A percentile compares a stretch with the other conserved stretches of the same genome.
These are phyloP conservation scores for Penicillium tannophilum DNA, from an alignment of 495 filamentous ascomycete species.

Conservation along the genomic window DNA sequence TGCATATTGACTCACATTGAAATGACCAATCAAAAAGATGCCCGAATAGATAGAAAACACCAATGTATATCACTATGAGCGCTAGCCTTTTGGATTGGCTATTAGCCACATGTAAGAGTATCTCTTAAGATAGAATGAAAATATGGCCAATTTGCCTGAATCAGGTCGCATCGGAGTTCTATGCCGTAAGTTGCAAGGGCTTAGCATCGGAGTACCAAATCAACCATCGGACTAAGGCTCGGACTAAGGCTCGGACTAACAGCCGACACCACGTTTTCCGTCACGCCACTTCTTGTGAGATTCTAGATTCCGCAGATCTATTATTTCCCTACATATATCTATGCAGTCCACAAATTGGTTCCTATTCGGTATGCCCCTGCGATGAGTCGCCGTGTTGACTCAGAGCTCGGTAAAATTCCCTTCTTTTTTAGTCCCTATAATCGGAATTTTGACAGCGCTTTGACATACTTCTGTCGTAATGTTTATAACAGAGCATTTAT, in stretches of 20 bases:
- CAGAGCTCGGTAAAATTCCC: neutral
- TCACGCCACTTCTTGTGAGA: slow-evolving; percentile 10
- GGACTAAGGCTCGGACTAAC: slow-evolving; percentile 16
- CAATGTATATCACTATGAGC: too few relatives aligned
- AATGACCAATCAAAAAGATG: neutral
- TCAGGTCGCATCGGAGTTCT: neutral
- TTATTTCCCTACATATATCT: too few relatives aligned
- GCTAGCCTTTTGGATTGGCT: too few relatives aligned
- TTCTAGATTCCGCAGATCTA: neutral
- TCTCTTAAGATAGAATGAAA: too few relatives aligned
- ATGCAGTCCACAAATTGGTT: neutral
- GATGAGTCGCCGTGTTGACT: too few relatives aligned
- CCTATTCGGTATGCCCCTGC: neutral
- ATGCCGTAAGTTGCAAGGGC: too few relatives aligned
- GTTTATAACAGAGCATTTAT: neutral
- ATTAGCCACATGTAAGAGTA: too few relatives aligned
- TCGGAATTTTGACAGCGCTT: neutral
- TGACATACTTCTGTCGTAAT: neutral
- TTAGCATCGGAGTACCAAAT: slow-evolving; percentile 1
- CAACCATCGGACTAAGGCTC: slow-evolving; percentile 11
- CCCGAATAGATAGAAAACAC: neutral
- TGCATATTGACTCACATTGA: neutral
- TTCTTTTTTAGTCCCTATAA: neutral
- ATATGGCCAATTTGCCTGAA: neutral
- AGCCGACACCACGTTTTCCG: neutral